Conservation (phyloP, 768 basidiomycete species). For the Tylopilus rubrobrunneus region DNA sequence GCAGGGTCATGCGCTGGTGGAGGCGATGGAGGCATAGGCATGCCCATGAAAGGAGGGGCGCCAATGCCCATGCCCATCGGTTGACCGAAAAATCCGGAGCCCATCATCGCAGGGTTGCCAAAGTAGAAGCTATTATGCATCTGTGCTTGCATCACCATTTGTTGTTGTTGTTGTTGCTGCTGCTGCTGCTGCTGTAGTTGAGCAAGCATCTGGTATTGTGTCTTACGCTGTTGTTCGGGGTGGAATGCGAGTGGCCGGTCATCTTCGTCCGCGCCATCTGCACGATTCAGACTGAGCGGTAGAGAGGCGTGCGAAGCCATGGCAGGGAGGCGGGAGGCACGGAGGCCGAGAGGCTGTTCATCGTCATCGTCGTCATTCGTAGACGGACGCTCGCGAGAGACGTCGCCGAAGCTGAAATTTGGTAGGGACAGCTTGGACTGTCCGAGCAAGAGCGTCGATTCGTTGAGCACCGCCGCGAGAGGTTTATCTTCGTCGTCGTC, state of each 20-base stretch:
- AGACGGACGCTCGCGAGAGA: constrained; percentile 13
- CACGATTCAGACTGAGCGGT: constrained; percentile 20
- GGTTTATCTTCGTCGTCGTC: constrained; percentile 60
- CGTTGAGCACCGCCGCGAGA: constrained; percentile 54
- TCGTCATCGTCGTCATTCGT: constrained; percentile 58
- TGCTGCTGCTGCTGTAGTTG: constrained; percentile 52
- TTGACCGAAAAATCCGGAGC: constrained; percentile 63
- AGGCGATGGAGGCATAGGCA: constrained; percentile 46
- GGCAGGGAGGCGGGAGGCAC: constrained; percentile 46
- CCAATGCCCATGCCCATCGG: constrained; percentile 41
- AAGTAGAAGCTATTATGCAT: constrained; percentile 76
- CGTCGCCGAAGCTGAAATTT: constrained; percentile 39
- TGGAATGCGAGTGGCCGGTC: constrained; percentile 69
- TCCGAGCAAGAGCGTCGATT: constrained; percentile 40
- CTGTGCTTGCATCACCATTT: constrained; percentile 75
- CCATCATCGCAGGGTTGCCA: constrained; percentile 61
- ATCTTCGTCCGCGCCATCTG: constrained; percentile 52
- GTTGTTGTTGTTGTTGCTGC: constrained; percentile 59
- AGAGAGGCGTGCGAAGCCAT: constrained; percentile 24
- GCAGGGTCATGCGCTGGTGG: constrained; percentile 60
- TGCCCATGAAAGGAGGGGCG: constrained; percentile 43
- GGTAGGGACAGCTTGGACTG: constrained; percentile 43
- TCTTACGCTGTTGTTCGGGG: constrained; percentile 75
- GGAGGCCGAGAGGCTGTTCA: constrained; percentile 67
- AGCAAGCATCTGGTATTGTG: constrained; percentile 44